Conservation (phyloP, 768 basidiomycete genomes). For the Neoboletus magnificus region DNA sequence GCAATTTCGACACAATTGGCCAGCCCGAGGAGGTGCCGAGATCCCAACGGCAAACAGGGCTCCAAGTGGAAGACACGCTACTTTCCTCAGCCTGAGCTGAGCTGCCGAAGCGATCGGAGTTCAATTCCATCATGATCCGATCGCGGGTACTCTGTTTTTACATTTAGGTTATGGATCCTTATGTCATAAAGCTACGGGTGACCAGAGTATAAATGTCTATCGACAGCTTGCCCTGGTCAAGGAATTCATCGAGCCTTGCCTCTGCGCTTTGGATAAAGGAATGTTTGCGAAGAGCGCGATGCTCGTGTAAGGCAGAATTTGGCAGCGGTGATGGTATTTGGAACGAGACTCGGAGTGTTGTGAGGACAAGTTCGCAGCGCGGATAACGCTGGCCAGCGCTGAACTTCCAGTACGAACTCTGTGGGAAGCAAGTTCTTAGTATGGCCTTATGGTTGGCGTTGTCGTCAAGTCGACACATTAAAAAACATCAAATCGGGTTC, state of each 20-base stretch:
- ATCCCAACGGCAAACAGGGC: too few relatives aligned
- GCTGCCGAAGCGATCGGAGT: too few relatives aligned
- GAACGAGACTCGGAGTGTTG: conserved; percentile 88
- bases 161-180: too few relatives aligned
- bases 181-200: too few relatives aligned
- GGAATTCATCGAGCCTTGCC: conserved; percentile 78
- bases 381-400: not conserved
- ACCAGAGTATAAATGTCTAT: too few relatives aligned
- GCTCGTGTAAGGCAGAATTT: conserved; percentile 58
- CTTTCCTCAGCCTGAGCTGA: too few relatives aligned
- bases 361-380: conserved; percentile 31
- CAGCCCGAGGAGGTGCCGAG: too few relatives aligned
- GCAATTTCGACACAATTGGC: too few relatives aligned
- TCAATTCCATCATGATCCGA: too few relatives aligned
- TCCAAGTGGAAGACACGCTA: too few relatives aligned
- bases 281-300: conserved; percentile 83
- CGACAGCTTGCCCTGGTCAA: conserved; percentile 96
- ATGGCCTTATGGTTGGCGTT: not conserved
- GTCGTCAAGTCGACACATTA: conserved; percentile 8
- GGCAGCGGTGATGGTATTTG: conserved; percentile 54
- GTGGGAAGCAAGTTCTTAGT: conserved; percentile 2
- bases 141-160: too few relatives aligned
- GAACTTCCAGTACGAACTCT: not conserved
- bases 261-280: conserved; percentile 84
- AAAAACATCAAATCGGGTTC: not conserved